Evolutionary conservation across 23 red algal genomes (phyloP), one percentile per base, ranked within the genome.

Genomic region (Gracilaria domingensis): DNA sequence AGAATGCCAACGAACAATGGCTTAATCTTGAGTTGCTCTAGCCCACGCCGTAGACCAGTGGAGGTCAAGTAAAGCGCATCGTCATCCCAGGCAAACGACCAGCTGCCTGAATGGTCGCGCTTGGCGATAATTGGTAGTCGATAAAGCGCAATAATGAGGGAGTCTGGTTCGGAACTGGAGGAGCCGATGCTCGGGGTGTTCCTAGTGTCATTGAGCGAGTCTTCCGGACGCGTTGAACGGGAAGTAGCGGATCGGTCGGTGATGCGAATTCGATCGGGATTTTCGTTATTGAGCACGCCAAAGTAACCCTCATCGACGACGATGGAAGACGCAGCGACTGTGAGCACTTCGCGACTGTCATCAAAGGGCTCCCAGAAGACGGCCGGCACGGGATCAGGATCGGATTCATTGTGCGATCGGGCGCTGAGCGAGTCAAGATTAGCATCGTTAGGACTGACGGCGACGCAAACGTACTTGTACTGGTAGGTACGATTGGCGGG

Each of bases 11-110:
- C 88, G 91, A 94, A 99, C 74, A 93, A 74, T 20, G 93, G 84
- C 44, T 91, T 85, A 8, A 96, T 94, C 55, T 93, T 95, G 1
- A 55, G 54, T 60, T 93, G 86, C 20, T 99, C 89, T 14, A 99
- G 58, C 20, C 97, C 95, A 23, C 89, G 59, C 33, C 95, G 61
- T 11, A 99, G 65, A 28, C 97, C 97, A n/a, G 88, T 85, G 28
- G 82, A 96, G 18, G 97, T 99, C 8, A 99, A 79, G 66, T 99
- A 99, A 1, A 99, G 91, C 12, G 97, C 97, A 73, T 99, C 97
- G 81, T 99, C 95, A 69, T 99, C 97, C 94, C 94, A 99, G 18
- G 75, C 66, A 85, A 99, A 99, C 23, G 58, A 69, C 97, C 97
- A 99, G 12, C 36, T 50, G 23, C 57, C 69, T 9, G 60, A 64